Evolutionary conservation across 2,329 filamentous ascomycete species (phyloP).

Genomic region (Thelonectria blattea): DNA sequence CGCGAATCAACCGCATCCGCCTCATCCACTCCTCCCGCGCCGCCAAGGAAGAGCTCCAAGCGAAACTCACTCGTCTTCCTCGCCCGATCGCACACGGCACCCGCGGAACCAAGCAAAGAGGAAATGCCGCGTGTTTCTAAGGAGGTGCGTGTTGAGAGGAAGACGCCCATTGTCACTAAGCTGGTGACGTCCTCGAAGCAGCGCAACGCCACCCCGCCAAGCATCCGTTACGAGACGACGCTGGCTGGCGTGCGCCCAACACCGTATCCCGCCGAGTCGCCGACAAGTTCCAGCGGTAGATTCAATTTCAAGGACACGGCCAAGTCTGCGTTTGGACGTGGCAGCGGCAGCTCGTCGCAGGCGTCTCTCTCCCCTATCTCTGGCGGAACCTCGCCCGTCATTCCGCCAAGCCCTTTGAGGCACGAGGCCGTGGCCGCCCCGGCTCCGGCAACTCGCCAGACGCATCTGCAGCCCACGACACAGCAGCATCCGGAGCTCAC

Average conservation of each 20-base stretch:
- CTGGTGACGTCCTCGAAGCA: constrained; percentile 20
- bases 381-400: constrained; percentile 10
- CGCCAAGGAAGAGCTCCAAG: constrained; percentile 36
- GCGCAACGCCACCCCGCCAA: constrained; percentile 31
- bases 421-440: constrained; percentile 18
- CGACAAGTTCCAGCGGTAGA: constrained; percentile 32
- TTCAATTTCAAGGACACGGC: constrained; percentile 46
- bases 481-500: neutral
- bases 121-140: constrained; percentile 18
- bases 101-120: constrained; percentile 12
- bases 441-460: neutral
- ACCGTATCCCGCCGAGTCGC: constrained; percentile 26
- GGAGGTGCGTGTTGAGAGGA: constrained; percentile 17
- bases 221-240: constrained; percentile 40
- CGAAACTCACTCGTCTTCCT: constrained; percentile 28
- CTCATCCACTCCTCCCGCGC: constrained; percentile 23
- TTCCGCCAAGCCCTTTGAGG: constrained; percentile 13
- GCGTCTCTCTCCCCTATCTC: constrained; percentile 26
- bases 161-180: constrained; percentile 13
- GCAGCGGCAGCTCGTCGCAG: constrained; percentile 25
- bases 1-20: constrained; percentile 24
- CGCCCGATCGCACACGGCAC: constrained; percentile 19
- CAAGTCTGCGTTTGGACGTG: constrained; percentile 39
- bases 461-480: neutral
- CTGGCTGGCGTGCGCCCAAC: constrained; percentile 32